These are phyloP conservation scores for Magnolia kwangsiensis DNA, from an alignment of 164 flowering plant species.

Conservation along the genomic window DNA sequence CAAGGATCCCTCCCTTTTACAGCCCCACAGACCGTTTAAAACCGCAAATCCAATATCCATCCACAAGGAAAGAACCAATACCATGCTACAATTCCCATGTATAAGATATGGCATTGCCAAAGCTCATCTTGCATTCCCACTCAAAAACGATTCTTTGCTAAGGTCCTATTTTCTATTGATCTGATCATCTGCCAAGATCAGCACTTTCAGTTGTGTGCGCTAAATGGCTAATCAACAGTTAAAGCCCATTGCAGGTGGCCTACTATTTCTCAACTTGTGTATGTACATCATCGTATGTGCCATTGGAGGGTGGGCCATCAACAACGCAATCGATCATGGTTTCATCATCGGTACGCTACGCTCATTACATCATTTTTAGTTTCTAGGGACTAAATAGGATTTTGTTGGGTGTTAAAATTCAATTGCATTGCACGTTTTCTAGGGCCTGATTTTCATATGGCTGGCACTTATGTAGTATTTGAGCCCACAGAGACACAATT, in stretches of 20 bases:
- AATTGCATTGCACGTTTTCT: too few relatives aligned
- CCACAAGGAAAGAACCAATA: conserved; percentile 26
- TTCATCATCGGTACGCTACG: conserved; percentile 66
- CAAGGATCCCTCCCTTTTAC: conserved; percentile 23
- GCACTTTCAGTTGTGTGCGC: not conserved
- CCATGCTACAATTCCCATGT: not conserved
- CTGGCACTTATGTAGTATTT: too few relatives aligned
- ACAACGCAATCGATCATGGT: conserved; percentile 71
- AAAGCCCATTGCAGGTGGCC: conserved; percentile 49
- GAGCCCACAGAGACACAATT: too few relatives aligned
- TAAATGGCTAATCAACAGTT: conserved; percentile 45
- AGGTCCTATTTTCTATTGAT: not conserved
- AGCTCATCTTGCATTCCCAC: not conserved
- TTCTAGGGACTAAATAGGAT: too few relatives aligned
- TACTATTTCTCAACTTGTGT: conserved; percentile 77
- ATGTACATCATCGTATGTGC: conserved; percentile 71
- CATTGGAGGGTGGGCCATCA: conserved; percentile 86
- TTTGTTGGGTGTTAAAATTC: too few relatives aligned
- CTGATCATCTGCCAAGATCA: not conserved
- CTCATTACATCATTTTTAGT: not conserved
- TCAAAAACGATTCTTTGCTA: not conserved
- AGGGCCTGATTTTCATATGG: too few relatives aligned
- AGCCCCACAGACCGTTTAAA: conserved; percentile 5
- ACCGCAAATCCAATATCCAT: not conserved
- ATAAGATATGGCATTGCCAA: conserved; percentile 4